Evolutionary conservation across 2,329 filamentous ascomycete genomes (phyloP).

Genomic region (Botrytis sinoallii): DNA sequence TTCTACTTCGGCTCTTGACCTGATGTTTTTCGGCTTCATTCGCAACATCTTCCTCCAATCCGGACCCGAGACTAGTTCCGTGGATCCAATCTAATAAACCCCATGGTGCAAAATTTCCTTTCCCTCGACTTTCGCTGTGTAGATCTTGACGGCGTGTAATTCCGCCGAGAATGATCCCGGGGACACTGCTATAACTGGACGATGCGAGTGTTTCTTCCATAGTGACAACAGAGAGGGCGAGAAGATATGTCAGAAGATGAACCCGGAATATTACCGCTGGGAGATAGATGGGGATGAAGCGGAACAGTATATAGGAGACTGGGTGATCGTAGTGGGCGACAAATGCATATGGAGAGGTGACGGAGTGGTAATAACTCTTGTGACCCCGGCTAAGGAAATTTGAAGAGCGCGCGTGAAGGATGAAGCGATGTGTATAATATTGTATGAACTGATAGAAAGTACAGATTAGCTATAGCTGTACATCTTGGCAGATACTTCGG

Average conservation of each 20-base stretch:
- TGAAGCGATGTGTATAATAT: constrained; percentile 71
- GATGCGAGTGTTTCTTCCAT: constrained; percentile 64
- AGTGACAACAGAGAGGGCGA: constrained; percentile 61
- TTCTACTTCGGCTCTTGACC: constrained; percentile 43
- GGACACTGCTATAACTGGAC: constrained; percentile 62
- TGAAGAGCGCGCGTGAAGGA: constrained; percentile 56
- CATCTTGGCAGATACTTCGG: neutral
- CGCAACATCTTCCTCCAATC: constrained; percentile 52
- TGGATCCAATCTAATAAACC: constrained; percentile 61
- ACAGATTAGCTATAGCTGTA: neutral
- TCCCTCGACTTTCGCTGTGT: constrained; percentile 55
- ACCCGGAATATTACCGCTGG: constrained; percentile 63
- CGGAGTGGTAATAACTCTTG: constrained; percentile 49
- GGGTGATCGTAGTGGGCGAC: constrained; percentile 68
- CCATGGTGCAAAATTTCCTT: constrained; percentile 60
- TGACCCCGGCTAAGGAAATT: constrained; percentile 44
- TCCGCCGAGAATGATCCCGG: constrained; percentile 50
- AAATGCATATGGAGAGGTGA: constrained; percentile 58
- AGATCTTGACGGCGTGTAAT: constrained; percentile 51
- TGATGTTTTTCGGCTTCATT: constrained; percentile 55
- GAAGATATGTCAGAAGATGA: constrained; percentile 69
- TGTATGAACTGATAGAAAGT: constrained; percentile 50
- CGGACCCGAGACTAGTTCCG: constrained; percentile 53
- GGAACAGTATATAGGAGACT: constrained; percentile 57
- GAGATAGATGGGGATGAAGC: constrained; percentile 63